Conservation (phyloP, 129 eudicot species). For the Tagetes patula region DNA sequence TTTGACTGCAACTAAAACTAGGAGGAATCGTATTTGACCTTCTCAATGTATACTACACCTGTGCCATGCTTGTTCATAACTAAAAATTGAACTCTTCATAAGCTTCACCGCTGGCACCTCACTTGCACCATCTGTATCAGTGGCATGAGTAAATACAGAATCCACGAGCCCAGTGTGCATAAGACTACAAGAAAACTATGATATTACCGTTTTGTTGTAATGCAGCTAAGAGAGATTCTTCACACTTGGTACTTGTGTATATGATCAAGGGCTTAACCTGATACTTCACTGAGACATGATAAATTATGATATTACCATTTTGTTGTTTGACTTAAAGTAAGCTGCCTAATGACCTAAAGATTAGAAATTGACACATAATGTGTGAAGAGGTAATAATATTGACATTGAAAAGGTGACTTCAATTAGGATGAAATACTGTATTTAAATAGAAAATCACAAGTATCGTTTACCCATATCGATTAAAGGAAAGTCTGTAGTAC, state of each 20-base stretch:
- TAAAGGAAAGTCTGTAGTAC: conserved; percentile 59
- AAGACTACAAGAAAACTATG: conserved; percentile 24
- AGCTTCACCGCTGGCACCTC: conserved; percentile 72
- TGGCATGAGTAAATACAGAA: conserved; percentile 14
- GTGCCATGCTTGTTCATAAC: conserved; percentile 99
- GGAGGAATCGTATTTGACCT: conserved; percentile 18
- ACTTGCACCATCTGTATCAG: conserved; percentile 61
- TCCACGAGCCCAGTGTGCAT: conserved; percentile 16
- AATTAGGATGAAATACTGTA: conserved; percentile 4
- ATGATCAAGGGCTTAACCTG: conserved; percentile 85
- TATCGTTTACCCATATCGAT: conserved; percentile 70
- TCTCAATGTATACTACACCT: conserved; percentile 46
- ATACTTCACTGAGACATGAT: conserved; percentile 65
- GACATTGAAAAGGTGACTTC: conserved; percentile 9
- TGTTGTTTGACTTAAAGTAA: conserved; percentile 15
- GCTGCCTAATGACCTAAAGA: background rate
- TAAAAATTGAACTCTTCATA: conserved; percentile 90
- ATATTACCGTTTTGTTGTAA: conserved; percentile 66
- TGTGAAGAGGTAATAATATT: background rate
- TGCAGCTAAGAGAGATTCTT: conserved; percentile 73
- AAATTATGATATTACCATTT: conserved; percentile 10
- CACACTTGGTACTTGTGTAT: conserved; percentile 90
- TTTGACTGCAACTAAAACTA: background rate
- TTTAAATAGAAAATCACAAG: conserved; percentile 3
- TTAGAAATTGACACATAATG: background rate